Base-by-base conservation (phyloP, 139 green algal species). In the Chlamydomonas schloesseri region DNA sequence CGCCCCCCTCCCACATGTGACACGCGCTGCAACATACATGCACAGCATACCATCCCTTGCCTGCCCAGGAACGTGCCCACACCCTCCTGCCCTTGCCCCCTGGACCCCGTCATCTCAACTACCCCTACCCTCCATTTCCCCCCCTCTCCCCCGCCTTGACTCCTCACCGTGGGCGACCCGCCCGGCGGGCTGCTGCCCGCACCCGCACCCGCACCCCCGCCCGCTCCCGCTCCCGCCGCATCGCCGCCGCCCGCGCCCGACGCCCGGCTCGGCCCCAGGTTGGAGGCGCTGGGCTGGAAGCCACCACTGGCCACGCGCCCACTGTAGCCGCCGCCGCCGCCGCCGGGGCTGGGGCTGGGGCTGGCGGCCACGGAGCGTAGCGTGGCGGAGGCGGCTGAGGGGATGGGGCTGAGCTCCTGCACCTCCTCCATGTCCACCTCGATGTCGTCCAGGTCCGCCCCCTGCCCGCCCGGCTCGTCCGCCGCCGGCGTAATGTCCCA, bases 401-500 rank as follows among this genome's bases (percentile, higher is more conserved):
- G 78, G 10, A 84, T 67, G 64, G 78, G 78, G 64, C 64, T 75
- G 11, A 84, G 78, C 78, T 84, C 78, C 64, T 84, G 78, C 17
- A 84, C 46, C 28, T 84, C 78, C 78, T 84, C 78, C 65, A 84
- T 69, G 42, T 84, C 78, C 5, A 84, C 78, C 64, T 74, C 34
- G 57, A 82, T 71, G 20, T 83, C 76, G 2, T 83, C 76, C 37
- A 73, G 36, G 31, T 83, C 76, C 1, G 75, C 75, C 23, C 72
- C 11, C 69, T 73, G n/a, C n/a, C n/a, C n/a, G n/a, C n/a, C 17
- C 69, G 24, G 34, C 34, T 28, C 34, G 11, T 47, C 28, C 73
- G 47, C 9, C 2, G 60, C 46, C 5, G 76, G 76, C 1, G 36
- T 62, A 15, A 83, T 42, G 60, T 73, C 60, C 76, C 76, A 83